These are phyloP conservation scores for Pseudofabraea citricarpa DNA, from an alignment of 2,329 filamentous ascomycete species.

Conservation along the genomic window DNA sequence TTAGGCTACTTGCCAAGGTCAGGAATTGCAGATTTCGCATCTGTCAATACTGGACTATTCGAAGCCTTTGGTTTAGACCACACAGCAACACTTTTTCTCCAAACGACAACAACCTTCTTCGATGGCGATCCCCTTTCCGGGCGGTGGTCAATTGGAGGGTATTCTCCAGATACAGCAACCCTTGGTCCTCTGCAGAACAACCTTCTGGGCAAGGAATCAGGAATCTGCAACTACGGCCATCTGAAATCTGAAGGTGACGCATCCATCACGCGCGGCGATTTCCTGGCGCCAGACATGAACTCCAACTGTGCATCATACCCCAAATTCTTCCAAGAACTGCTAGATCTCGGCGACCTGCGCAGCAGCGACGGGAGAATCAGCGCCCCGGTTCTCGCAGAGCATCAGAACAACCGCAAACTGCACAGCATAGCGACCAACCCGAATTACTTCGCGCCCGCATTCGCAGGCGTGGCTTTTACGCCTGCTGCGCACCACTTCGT, in stretches of 20 bases:
- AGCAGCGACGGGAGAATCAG: constrained; percentile 10
- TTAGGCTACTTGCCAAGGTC: background rate
- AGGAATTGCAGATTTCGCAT: background rate
- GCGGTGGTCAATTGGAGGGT: constrained; percentile 12
- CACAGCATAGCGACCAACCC: constrained; percentile 27
- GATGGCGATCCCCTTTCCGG: constrained; percentile 14
- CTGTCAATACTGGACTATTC: constrained; percentile 6
- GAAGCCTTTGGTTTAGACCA: constrained; percentile 14
- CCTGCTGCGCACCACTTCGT: constrained; percentile 25
- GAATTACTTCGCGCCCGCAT: constrained; percentile 26
- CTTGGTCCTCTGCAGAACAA: constrained; percentile 7
- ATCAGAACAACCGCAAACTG: constrained; percentile 12
- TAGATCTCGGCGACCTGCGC: too few relatives aligned
- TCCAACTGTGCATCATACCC: constrained; percentile 16
- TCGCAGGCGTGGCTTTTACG: too few relatives aligned
- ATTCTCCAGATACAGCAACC: constrained; percentile 9
- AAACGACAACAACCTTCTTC: constrained; percentile 12
- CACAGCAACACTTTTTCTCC: constrained; percentile 11
- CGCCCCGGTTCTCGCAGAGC: constrained; percentile 12
- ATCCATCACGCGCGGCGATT: constrained; percentile 14
- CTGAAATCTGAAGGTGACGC: constrained; percentile 13
- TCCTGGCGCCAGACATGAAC: constrained; percentile 11
- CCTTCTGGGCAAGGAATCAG: constrained; percentile 11
- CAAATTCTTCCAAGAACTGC: constrained; percentile 11
- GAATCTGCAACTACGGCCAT: constrained; percentile 14